Base-by-base conservation (phyloP, 2,329 filamentous ascomycete species). In the Beauveria caledonica region DNA sequence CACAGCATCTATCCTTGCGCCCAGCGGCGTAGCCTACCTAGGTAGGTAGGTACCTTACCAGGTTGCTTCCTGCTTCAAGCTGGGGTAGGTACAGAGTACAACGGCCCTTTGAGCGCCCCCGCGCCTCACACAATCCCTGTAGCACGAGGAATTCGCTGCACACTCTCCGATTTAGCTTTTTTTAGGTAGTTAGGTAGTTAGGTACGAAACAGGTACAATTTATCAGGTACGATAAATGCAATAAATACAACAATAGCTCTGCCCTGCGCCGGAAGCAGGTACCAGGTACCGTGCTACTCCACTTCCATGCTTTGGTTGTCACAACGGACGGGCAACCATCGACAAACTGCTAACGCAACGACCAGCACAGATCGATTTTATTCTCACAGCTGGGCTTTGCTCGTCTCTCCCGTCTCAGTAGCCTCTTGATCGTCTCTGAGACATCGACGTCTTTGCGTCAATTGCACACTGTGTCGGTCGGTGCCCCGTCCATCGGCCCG, bases 281-380 rank as follows among this genome's bases (percentile, higher is more conserved):
- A 59, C 57, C 39, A 53, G 57, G 49, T 59, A 59, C 57, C 25
- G 49, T 53, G 57, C 40, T 45, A 45, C 57, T 59, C 48, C 57
- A 52, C 49, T 59, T 49, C 57, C 57, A 53, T 59, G 57, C 57
- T 59, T 59, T 49, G 39, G 48, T 59, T 46, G 57, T 52, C 48
- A 59, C 42, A 46, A 52, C 57, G 57, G 33, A 15, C 11, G 33
- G 33, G 56, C 36, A 53, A 40, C 45, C 40, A 53, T 59, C 48
- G n/a, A 42, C 48, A 17, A 27, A 29, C 42, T 19, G 39, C 46
- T n/a, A n/a, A 49, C 46, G 23, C 25, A 29, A 44, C 46, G n/a
- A 51, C 21, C 44, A 49, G 10, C 25, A 49, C 46, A 8, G 7
- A 17, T 55, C n/a, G 15, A 55, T 29, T 33, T 36, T 46, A 33